Conservation (phyloP, 495 filamentous ascomycete genomes). For the Talaromyces proteolyticus region DNA sequence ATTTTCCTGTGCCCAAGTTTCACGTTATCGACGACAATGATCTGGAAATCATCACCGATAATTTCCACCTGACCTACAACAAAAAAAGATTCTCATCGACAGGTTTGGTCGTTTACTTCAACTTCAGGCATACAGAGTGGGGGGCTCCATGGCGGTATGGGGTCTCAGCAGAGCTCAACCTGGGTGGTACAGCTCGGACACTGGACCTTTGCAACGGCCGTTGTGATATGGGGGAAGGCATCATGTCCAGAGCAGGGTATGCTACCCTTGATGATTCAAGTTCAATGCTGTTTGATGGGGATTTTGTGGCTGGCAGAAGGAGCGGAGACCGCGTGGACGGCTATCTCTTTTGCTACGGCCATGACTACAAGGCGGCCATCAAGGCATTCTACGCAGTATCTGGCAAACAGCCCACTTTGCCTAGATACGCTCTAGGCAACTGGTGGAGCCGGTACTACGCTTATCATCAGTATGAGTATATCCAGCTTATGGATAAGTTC, state of each 20-base stretch:
- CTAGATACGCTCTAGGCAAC: conserved; percentile 51
- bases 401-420: conserved; percentile 47
- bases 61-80: conserved; percentile 47
- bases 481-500: conserved; percentile 47
- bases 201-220: conserved; percentile 48
- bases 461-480: conserved; percentile 45
- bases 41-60: conserved; percentile 44
- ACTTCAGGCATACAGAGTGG: conserved; percentile 21
- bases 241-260: conserved; percentile 39
- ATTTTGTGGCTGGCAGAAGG: conserved; percentile 36
- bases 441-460: conserved; percentile 59
- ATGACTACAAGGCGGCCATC: conserved; percentile 47
- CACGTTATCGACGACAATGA: conserved; percentile 23
- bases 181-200: conserved; percentile 50
- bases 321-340: conserved; percentile 43
- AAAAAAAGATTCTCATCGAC: conserved; percentile 39
- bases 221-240: conserved; percentile 36
- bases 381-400: conserved; percentile 50
- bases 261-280: conserved; percentile 46
- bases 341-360: conserved; percentile 52
- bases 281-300: conserved; percentile 52
- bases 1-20: conserved; percentile 41
- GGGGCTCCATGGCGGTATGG: conserved; percentile 42
- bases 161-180: conserved; percentile 26
- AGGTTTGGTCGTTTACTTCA: conserved; percentile 34